Conservation (phyloP, 805 yeast species). For the Kuraishia cidri region DNA sequence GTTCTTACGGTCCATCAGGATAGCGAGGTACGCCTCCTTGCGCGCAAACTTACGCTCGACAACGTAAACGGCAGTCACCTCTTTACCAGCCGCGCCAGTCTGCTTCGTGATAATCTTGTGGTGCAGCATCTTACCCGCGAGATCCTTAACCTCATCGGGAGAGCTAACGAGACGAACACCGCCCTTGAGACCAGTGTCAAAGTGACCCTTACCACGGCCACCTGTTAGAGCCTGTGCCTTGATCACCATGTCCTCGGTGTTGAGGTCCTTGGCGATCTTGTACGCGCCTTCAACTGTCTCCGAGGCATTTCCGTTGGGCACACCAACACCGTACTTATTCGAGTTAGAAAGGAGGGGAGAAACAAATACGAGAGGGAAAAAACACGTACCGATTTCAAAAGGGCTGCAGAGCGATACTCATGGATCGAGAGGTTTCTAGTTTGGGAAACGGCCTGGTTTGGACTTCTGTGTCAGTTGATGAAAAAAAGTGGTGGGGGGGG, state of each 20-base stretch:
- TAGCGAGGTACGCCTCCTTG: slow-evolving; percentile 93
- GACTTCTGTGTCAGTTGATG: too few species aligned
- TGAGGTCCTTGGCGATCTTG: slow-evolving; percentile 68
- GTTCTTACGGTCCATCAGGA: slow-evolving; percentile 86
- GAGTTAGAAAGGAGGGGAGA: not conserved
- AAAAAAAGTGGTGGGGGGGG: not conserved
- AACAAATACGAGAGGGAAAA: not conserved
- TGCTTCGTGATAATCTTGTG: slow-evolving; percentile 96
- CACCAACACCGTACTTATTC: slow-evolving; percentile 67
- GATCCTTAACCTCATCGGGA: slow-evolving; percentile 78
- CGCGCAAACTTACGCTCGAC: slow-evolving; percentile 91
- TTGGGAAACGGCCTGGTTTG: slow-evolving; percentile 5
- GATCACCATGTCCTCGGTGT: slow-evolving; percentile 78
- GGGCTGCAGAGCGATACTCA: slow-evolving; percentile 90
- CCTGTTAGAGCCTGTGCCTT: slow-evolving; percentile 99
- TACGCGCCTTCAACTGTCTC: slow-evolving; percentile 83
- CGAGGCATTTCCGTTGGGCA: slow-evolving; percentile 89
- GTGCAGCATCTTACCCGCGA: slow-evolving; percentile 83
- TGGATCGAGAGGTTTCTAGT: slow-evolving; percentile 82
- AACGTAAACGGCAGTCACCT: slow-evolving; percentile 91
- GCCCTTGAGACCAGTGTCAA: slow-evolving; percentile 90
- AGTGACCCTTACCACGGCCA: slow-evolving; percentile 99
- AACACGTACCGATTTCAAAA: slow-evolving; percentile 38
- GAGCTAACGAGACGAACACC: slow-evolving; percentile 89
- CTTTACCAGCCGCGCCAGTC: slow-evolving; percentile 96